A percentile compares a stretch with the other conserved stretches of the same genome.
Conservation (phyloP, 1,284 basidiomycete genomes). For the Ceratobasidium sp. region DNA sequence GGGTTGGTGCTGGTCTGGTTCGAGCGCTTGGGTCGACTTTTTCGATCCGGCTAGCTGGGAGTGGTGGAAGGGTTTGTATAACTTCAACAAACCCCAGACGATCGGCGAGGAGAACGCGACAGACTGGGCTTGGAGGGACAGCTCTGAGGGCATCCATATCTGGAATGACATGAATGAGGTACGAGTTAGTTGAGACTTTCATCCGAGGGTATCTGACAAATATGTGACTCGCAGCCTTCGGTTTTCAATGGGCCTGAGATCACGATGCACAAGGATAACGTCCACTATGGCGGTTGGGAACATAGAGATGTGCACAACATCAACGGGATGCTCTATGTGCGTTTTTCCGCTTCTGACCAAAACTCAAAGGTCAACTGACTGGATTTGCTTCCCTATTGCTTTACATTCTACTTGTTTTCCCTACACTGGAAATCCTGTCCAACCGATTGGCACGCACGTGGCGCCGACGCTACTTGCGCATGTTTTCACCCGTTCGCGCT, state of each 20-base stretch:
- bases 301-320: conserved; percentile 96
- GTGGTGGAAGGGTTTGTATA: conserved; percentile 92
- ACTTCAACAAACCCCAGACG: conserved; percentile 60
- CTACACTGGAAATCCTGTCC: not conserved
- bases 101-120: conserved; percentile 55
- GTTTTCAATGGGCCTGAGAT: conserved; percentile 99
- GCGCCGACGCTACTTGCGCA: too few relatives aligned
- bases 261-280: too few relatives aligned
- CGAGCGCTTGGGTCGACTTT: conserved; percentile 95
- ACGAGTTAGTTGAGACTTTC: conserved; percentile 48
- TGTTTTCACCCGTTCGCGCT: too few relatives aligned
- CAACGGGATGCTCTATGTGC: conserved; percentile 78
- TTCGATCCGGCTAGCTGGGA: conserved; percentile 92
- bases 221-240: conserved; percentile 70
- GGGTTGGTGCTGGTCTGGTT: conserved; percentile 99
- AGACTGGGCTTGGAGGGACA: conserved; percentile 75
- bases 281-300: conserved; percentile 96
- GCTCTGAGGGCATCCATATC: conserved; percentile 84
- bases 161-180: conserved; percentile 99
- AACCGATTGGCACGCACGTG: conserved; percentile 46
- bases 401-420: conserved; percentile 1
- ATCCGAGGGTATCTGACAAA: not conserved
- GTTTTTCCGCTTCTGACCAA: not conserved
- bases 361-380: not conserved
- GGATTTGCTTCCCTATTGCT: not conserved